Conservation (phyloP, 2,329 filamentous ascomycete species). For the Botrytis hyacinthi region DNA sequence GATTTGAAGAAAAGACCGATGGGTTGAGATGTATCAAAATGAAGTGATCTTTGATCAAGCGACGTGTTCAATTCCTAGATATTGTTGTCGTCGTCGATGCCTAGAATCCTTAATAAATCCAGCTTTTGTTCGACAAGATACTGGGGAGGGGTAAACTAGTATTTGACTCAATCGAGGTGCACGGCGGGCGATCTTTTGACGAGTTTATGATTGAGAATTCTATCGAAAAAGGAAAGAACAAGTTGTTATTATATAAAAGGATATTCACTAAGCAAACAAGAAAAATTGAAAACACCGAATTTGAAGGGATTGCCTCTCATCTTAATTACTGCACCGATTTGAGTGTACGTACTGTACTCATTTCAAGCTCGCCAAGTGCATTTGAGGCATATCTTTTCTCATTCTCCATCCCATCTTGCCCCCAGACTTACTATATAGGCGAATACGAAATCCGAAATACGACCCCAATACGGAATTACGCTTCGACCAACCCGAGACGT, state of each 20-base stretch:
- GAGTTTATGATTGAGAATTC: background rate
- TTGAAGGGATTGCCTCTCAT: background rate
- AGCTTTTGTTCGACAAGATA: background rate
- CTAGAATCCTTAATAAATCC: background rate
- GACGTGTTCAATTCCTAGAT: background rate
- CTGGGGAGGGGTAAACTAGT: background rate
- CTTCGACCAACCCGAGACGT: background rate
- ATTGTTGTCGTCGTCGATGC: background rate
- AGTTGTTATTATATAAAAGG: background rate
- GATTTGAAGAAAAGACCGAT: background rate
- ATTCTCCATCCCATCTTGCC: background rate
- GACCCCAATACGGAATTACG: background rate
- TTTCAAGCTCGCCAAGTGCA: background rate
- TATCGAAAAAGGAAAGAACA: background rate
- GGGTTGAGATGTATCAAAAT: background rate
- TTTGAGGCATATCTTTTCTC: background rate
- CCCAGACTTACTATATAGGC: background rate
- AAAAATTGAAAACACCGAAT: background rate
- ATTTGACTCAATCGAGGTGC: background rate
- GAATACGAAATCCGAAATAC: background rate
- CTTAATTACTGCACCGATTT: background rate
- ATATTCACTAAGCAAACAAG: background rate
- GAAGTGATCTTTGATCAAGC: background rate
- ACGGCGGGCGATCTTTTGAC: background rate
- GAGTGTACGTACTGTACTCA: background rate